Evolutionary conservation across 2,329 filamentous ascomycete species (phyloP), one percentile per base, ranked within the genome.

Genomic region (Aspergillus tubingensis): DNA sequence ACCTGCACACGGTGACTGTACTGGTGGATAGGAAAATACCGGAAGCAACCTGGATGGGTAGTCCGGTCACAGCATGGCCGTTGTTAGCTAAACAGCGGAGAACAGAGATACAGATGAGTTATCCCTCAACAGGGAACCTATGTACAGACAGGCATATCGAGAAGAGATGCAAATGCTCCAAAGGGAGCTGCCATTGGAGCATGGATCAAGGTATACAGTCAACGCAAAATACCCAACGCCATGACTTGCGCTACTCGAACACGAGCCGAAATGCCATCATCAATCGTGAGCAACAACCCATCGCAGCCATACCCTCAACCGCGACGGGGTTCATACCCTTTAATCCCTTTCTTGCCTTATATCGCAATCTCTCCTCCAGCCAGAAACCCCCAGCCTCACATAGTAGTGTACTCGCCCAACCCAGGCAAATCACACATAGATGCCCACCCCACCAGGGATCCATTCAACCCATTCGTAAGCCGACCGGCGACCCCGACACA

Each of bases 221-320:
- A 61, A 59, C 47, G 57, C 54, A 56, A 61, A 47, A 52, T 47
- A 62, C 64, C 65, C 52, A 69, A 69, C 67, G 67, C 67, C 66
- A 55, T 50, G 56, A 54, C 53, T 60, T 60, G 57, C 58, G 39
- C 44, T 56, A 49, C n/a, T 10, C 47, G 58, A n/a, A 32, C 47
- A 32, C 27, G n/a, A 57, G 19, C 27, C n/a, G 48, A 58, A 52
- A 27, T 32, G 44, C 32, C 49, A 59, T 66, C 58, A 58, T 67
- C 57, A 63, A 61, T 65, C 61, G 58, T 67, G 55, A 59, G 48
- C 23, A 57, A 47, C 32, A 11, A 36, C 11, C 58, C 52, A 32
- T 49, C 50, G 36, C 55, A 53, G 11, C 8, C 44, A 44, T 32
- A 30, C 17, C 23, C 17, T 27, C 52, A 44, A 38, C 8, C 25